Conservation (phyloP, 139 green algal species). For the Pleodorina starrii region DNA sequence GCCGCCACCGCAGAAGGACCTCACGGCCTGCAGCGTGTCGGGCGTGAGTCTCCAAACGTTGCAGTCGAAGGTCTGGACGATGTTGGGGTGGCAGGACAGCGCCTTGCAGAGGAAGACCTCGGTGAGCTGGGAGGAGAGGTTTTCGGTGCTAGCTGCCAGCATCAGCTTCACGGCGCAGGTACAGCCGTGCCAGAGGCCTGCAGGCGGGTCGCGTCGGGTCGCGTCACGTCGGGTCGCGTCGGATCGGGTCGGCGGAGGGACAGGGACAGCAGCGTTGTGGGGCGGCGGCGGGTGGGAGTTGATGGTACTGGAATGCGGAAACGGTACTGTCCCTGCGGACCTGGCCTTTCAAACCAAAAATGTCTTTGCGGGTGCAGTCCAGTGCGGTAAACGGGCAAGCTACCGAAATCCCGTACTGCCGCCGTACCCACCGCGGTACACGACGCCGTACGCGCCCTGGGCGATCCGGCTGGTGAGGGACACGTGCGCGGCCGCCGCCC, state of each 20-base stretch:
- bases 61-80: constrained; percentile 47
- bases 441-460: constrained; percentile 33
- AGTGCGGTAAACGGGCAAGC: too few relatives aligned
- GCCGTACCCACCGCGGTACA: constrained; percentile 15
- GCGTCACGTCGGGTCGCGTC: too few relatives aligned
- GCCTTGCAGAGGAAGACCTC: constrained; percentile 45
- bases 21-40: constrained; percentile 9
- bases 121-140: constrained; percentile 25
- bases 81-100: constrained; percentile 46
- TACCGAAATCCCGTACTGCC: neutral
- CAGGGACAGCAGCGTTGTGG: too few relatives aligned
- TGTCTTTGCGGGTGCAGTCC: too few relatives aligned
- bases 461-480: constrained; percentile 12
- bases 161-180: constrained; percentile 45
- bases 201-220: neutral
- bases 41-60: constrained; percentile 28
- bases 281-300: too few relatives aligned
- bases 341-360: too few relatives aligned
- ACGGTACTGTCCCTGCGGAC: too few relatives aligned
- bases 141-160: constrained; percentile 36
- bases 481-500: constrained; percentile 27
- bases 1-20: neutral
- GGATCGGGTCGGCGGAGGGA: too few relatives aligned
- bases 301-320: too few relatives aligned
- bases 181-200: constrained; percentile 46